Base-by-base conservation (phyloP, 1,139 yeast species). In the Scheffersomyces cryptocercus region DNA sequence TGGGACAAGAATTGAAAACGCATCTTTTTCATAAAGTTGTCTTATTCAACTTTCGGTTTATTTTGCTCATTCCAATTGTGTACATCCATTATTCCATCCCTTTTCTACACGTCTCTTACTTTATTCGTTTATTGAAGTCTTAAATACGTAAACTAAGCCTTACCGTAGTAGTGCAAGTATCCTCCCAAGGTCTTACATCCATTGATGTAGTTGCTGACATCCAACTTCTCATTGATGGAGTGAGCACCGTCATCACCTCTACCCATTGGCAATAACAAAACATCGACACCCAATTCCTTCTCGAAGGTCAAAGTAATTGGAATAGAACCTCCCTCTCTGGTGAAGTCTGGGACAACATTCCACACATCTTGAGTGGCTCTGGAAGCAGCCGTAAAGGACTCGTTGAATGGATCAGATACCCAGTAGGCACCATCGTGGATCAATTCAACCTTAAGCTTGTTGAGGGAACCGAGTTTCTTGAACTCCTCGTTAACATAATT, bases 201-300 rank as follows among this genome's bases (percentile, higher is more conserved):
- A 62, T 88, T 87, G 56, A 93, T 84, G 69, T 88, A 95, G 76
- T 95, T 95, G 54, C 87, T 72, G 42, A 89, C 74, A 64, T 95
- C 87, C 61, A 95, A 73, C 75, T 95, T 95, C 70, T 95, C 99
- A 63, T 93, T 93, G 59, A 93, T 89, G 28, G 97, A 89, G 67
- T 95, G 99, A 40, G 99, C 99, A 56, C 99, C 99, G 60, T 95
- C 99, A 64, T 93, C 98, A 58, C 98, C 99, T 70, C 96, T 85
- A 54, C 99, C 99, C 88, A 93, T 88, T 52, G 99, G 99, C 58
- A 93, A 79, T 61, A 93, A 75, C 52, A 93, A 77, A 30, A 91
- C 98, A 53, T 84, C 85, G 34, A 95, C 87, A 57, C 87, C 84
- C 61, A 93, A 79, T 62, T 84, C 83, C 59, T 89, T 77, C 73